phyloP scores from a whole-genome alignment of 768 basidiomycete genomes.

The Termitomyces sp. region DNA sequence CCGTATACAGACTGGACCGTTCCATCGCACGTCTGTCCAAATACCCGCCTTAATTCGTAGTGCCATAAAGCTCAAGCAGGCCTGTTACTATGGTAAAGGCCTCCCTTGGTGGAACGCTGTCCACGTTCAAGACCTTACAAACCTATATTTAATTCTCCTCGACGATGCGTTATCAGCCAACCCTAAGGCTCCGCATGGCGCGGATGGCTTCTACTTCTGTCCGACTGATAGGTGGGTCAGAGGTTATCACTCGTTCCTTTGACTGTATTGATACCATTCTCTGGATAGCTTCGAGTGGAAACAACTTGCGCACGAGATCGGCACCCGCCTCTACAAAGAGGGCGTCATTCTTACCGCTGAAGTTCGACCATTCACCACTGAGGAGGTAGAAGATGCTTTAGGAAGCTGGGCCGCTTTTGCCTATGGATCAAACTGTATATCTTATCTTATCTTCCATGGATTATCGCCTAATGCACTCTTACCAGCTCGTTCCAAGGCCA shows the following conservation, averaged over 20 bases:
- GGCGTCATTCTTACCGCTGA: slow-evolving; percentile 10
- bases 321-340: slow-evolving; percentile 7
- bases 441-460: neutral
- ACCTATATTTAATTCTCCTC: slow-evolving; percentile 8
- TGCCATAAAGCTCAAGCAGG: slow-evolving; percentile 7
- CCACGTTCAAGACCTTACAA: slow-evolving; percentile 10
- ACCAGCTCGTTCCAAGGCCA: slow-evolving; percentile 10
- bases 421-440: slow-evolving; percentile 12
- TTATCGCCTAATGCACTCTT: neutral
- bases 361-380: slow-evolving; percentile 4
- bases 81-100: slow-evolving; percentile 12
- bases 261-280: neutral
- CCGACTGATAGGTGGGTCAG: slow-evolving; percentile 8
- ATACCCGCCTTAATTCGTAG: slow-evolving; percentile 12
- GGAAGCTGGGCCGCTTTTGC: slow-evolving; percentile 11
- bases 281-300: slow-evolving; percentile 9
- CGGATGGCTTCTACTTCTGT: slow-evolving; percentile 12
- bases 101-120: slow-evolving; percentile 12
- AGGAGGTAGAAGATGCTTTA: slow-evolving; percentile 6
- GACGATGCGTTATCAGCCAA: slow-evolving; percentile 8
- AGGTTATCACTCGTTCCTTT: neutral
- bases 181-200: slow-evolving; percentile 8
- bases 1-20: slow-evolving; percentile 8
- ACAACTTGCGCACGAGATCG: slow-evolving; percentile 11
- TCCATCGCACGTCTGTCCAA: slow-evolving; percentile 15